Conservation (phyloP, 176 grass and related monocot genomes). For the Puya raimondii region DNA sequence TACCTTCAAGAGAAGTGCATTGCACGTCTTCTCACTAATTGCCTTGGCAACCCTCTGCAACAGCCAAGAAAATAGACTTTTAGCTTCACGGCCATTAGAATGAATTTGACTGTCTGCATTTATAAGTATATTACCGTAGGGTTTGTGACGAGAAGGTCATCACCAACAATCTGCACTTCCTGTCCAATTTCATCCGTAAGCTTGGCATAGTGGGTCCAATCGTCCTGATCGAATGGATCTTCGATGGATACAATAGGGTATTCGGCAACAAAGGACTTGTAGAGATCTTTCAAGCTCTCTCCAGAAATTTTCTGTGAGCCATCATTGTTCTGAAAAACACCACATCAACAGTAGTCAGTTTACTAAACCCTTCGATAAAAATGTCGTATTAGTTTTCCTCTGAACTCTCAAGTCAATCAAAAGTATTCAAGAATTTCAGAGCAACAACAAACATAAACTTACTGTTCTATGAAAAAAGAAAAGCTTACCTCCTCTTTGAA, state of each 20-base stretch:
- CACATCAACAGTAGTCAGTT: not conserved
- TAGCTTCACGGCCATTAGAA: not conserved
- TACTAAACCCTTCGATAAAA: not conserved
- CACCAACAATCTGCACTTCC: conserved; percentile 86
- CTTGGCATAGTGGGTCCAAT: conserved; percentile 81
- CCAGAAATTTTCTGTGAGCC: conserved; percentile 74
- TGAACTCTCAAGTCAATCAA: too few relatives aligned
- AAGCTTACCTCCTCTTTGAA: conserved; percentile 79
- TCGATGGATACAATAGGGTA: conserved; percentile 95
- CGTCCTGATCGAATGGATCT: conserved; percentile 94
- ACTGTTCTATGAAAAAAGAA: not conserved
- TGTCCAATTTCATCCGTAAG: conserved; percentile 76
- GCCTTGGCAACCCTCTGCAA: conserved; percentile 88
- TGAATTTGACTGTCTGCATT: not conserved
- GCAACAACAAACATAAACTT: too few relatives aligned
- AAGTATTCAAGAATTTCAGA: too few relatives aligned
- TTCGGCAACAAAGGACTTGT: conserved; percentile 73
- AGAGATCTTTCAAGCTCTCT: conserved; percentile 64
- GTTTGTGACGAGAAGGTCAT: conserved; percentile 95
- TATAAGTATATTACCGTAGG: conserved; percentile 47
- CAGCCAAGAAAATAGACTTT: conserved; percentile 1
- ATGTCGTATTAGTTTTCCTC: not conserved
- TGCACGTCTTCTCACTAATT: conserved; percentile 74
- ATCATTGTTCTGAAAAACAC: conserved; percentile 64
- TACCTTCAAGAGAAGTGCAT: conserved; percentile 97